phyloP scores from a whole-genome alignment of 345 rosid species.

The Linum usitatissimum region DNA sequence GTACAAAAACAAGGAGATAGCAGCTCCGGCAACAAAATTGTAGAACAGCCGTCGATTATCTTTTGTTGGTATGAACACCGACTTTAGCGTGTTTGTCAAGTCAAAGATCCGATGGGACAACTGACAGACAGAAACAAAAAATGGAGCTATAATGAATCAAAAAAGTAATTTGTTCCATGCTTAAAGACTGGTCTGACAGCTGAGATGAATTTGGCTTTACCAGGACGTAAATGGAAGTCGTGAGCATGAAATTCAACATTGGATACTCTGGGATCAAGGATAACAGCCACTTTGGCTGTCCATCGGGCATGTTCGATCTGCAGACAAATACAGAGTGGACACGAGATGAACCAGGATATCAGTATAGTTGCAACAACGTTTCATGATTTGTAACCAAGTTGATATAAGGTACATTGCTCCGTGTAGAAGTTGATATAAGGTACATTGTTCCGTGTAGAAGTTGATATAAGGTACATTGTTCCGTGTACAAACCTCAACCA shows the following conservation, averaged over 20 bases:
- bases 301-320: slow-evolving; percentile 78
- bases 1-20: slow-evolving; percentile 47
- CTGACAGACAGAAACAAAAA: slow-evolving; percentile 28
- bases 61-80: slow-evolving; percentile 62
- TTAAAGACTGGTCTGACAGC: too few species aligned
- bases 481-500: slow-evolving; percentile 75
- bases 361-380: too few species aligned
- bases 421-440: not conserved
- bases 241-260: slow-evolving; percentile 87
- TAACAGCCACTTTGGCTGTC: slow-evolving; percentile 99
- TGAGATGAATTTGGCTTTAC: slow-evolving; percentile 30
- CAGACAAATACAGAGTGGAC: not conserved
- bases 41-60: slow-evolving; percentile 52
- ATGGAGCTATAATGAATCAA: not conserved
- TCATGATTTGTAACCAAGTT: too few species aligned
- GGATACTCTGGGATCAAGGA: slow-evolving; percentile 82
- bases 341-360: too few species aligned
- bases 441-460: too few species aligned
- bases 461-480: not conserved
- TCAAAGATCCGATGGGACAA: slow-evolving; percentile 74
- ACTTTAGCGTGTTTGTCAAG: slow-evolving; percentile 65
- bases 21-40: slow-evolving; percentile 56
- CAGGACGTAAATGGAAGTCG: slow-evolving; percentile 71
- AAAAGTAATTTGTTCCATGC: not conserved
- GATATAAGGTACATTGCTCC: too few species aligned